Percentiles rank a stretch among this genome's conserved stretches.
Evolutionary conservation across 805 yeast genomes (phyloP).

Genomic region (Myxozyma vanderwaltii): DNA sequence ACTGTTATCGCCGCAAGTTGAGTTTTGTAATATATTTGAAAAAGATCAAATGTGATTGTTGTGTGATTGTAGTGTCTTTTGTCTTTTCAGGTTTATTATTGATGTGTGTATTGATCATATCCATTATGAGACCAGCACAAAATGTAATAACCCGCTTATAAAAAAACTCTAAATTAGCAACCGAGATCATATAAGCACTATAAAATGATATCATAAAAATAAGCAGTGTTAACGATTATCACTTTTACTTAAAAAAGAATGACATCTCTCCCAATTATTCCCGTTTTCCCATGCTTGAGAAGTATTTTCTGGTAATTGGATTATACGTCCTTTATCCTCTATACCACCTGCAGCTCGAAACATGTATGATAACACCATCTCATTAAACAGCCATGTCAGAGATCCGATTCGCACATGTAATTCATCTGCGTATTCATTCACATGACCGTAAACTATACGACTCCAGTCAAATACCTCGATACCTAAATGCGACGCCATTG

Average conservation of each 20-base stretch:
- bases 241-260: neutral
- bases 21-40: no score
- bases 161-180: no score
- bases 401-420: conserved; percentile 14
- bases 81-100: no score
- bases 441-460: conserved; percentile 9
- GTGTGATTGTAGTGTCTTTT: no score
- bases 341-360: conserved; percentile 29
- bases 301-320: conserved; percentile 13
- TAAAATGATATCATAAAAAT: neutral
- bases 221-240: conserved; percentile 1
- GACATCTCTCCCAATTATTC: conserved; percentile 17
- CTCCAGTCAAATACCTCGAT: conserved; percentile 24
- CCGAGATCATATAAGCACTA: no score
- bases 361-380: conserved; percentile 26
- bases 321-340: conserved; percentile 15
- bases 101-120: no score
- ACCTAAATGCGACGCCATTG: conserved; percentile 7
- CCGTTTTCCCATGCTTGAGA: neutral
- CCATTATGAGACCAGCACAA: no score
- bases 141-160: no score
- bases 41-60: no score
- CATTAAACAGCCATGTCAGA: conserved; percentile 17
- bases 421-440: conserved; percentile 4
- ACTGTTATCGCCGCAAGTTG: no score